Conservation (phyloP, 768 basidiomycete species). For the Lactarius pseudohatsudake region DNA sequence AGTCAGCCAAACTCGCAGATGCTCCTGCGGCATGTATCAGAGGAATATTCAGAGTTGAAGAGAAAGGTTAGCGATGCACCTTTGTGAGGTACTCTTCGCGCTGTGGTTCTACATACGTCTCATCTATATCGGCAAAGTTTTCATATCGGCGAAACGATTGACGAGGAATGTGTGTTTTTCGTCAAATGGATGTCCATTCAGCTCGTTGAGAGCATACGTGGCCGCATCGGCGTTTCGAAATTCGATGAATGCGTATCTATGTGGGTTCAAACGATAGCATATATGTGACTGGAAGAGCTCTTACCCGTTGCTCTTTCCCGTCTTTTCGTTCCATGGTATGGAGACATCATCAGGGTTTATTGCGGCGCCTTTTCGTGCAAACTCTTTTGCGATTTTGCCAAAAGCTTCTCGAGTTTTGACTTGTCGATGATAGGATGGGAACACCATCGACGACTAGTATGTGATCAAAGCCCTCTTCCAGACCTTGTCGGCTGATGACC, state of each 20-base stretch:
- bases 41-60: not conserved
- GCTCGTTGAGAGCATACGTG: slow-evolving; percentile 57
- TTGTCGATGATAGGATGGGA: slow-evolving; percentile 87
- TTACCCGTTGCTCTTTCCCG: slow-evolving; percentile 91
- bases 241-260: slow-evolving; percentile 82
- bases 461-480: slow-evolving; percentile 87
- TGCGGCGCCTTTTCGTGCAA: slow-evolving; percentile 74
- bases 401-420: slow-evolving; percentile 76
- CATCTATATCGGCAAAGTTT: slow-evolving; percentile 71
- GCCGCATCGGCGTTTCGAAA: slow-evolving; percentile 71
- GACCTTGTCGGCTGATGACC: slow-evolving; percentile 36
- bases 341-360: slow-evolving; percentile 77
- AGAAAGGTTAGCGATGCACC: slow-evolving; percentile 43
- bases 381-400: slow-evolving; percentile 83
- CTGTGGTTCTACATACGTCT: slow-evolving; percentile 74
- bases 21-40: slow-evolving; percentile 58
- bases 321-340: slow-evolving; percentile 84
- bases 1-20: slow-evolving; percentile 91
- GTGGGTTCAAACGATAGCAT: not conserved
- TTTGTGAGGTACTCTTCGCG: slow-evolving; percentile 71
- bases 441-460: slow-evolving; percentile 91
- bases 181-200: slow-evolving; percentile 85
- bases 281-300: slow-evolving; percentile 28
- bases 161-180: slow-evolving; percentile 80
- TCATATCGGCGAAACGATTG: slow-evolving; percentile 92